Conservation (phyloP, 2,329 filamentous ascomycete species). For the Trichoderma sp. region DNA sequence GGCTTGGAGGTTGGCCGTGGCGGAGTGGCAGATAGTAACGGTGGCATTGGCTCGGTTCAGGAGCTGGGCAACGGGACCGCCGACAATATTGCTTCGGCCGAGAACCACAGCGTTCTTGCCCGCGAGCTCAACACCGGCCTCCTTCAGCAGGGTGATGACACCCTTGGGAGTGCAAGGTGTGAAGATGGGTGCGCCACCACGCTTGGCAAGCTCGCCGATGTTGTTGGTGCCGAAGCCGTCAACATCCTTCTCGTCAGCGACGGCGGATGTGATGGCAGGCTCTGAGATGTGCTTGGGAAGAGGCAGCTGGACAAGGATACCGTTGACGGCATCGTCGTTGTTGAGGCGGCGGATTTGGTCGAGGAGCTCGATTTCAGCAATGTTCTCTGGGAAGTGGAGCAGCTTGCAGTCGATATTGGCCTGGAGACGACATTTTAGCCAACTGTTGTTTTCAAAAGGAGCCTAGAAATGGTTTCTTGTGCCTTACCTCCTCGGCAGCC, state of each 20-base stretch:
- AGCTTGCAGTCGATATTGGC: slow-evolving; percentile 88
- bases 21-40: slow-evolving; percentile 93
- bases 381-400: slow-evolving; percentile 77
- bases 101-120: slow-evolving; percentile 95
- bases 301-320: slow-evolving; percentile 91
- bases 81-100: slow-evolving; percentile 94
- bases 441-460: neutral
- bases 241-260: slow-evolving; percentile 93
- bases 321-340: slow-evolving; percentile 82
- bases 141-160: slow-evolving; percentile 87
- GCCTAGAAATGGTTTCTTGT: neutral
- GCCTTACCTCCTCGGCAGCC: slow-evolving; percentile 80
- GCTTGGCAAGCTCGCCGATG: slow-evolving; percentile 96
- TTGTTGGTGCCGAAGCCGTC: slow-evolving; percentile 94
- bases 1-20: slow-evolving; percentile 71
- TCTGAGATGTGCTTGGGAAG: slow-evolving; percentile 88
- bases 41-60: slow-evolving; percentile 95
- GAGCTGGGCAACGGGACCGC: slow-evolving; percentile 93
- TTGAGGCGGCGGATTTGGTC: slow-evolving; percentile 81
- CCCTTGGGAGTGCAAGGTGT: slow-evolving; percentile 95
- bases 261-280: slow-evolving; percentile 84
- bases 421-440: slow-evolving; percentile 45
- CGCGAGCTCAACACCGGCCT: slow-evolving; percentile 77
- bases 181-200: slow-evolving; percentile 86
- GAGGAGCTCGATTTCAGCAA: slow-evolving; percentile 82